Base-by-base conservation (phyloP, 371 early-diverging fungal genomes). In the Sanchytrium tribonematis region DNA sequence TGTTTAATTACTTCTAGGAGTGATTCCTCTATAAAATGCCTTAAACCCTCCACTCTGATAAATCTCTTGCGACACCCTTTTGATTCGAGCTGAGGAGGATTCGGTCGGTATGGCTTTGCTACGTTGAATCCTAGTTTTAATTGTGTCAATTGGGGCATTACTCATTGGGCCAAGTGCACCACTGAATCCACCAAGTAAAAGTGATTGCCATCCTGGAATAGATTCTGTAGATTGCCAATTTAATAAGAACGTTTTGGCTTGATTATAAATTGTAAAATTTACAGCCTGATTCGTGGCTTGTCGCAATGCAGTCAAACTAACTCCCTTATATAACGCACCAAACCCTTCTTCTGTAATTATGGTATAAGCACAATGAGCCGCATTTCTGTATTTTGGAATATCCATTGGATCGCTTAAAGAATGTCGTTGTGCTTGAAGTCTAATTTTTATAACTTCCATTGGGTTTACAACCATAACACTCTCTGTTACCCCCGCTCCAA, bases 231-330 rank as follows among this genome's bases (percentile, higher is more conserved):
- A 79, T 76, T 91, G 93, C 1, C 68, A 22, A 1, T 70, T 72
- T 69, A 77, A 78, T 67, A 88, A 75, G 12, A 78, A 76, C 65
- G 81, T 84, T 78, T 94, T 95, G 74, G 93, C 77, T 76, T 87
- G 88, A 71, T 93, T 91, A 80, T 95, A 96, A 31, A 87, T 89
- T 17, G 96, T 95, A 77, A 96, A 96, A 83, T 96, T 96, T 74
- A 90, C 95, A 66, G 95, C 97, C 78, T 96, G 97, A 81, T 96
- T 96, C 70, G 92, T 94, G 27, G 94, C 92, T 81, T 96, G 94
- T 73, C 97, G 86, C 29, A 92, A 80, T 28, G 93, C 93, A 1
- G 97, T 96, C 73, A 96, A 80, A 12, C 86, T 83, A 12, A 94
- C 91, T 71, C 96, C 96, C 79, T 90, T 91, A 78, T 92, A 96